Evolutionary conservation across 2,329 filamentous ascomycete species (phyloP), one percentile per base, ranked within the genome.

Genomic region (Aspergillus vadensis): DNA sequence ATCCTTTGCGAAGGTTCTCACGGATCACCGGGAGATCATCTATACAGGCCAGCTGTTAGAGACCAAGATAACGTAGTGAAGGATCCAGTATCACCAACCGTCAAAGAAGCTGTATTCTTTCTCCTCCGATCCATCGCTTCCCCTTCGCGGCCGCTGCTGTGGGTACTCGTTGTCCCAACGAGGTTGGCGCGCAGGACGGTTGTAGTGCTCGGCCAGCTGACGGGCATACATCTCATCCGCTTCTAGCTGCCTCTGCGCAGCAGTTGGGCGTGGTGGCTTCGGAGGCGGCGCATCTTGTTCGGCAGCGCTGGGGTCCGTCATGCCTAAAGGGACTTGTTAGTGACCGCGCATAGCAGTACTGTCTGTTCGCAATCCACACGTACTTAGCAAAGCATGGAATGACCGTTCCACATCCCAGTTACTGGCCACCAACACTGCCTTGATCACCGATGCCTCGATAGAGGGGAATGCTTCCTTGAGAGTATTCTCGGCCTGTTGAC

Each of bases 21-120:
- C 88, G 89, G 72, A 99, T 97, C 53, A 94, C 88, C 1, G 95
- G 94, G 14, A 99, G 85, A 68, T 99, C 95, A 70, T 99, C 95
- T 87, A 65, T 43, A 48, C 47, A 49, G 47, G 43, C 19, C 41
- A 55, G 59, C 52, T 54, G 63, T 66, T 38, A 70, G 62, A 58
- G 51, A 57, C 17, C 8, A 51, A 23, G 30, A 59, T 25, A 39
- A 47, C 27, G 21, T 32, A 10, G 36, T 30, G n/a, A n/a, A 32
- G 36, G 25, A 25, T 54, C 23, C 52, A 12, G n/a, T 10, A 17
- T 17, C 25, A 49, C 17, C 4, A 77, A 87, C 84, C 86, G 69
- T 99, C 95, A 68, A 98, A 86, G 77, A 99, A 99, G 80, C 87
- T 97, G 71, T 90, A 90, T 69, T 97, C 92, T 51, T 85, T 86